These are phyloP conservation scores for Brassica juncea DNA, from an alignment of 345 rosid genomes.

Conservation along the genomic window DNA sequence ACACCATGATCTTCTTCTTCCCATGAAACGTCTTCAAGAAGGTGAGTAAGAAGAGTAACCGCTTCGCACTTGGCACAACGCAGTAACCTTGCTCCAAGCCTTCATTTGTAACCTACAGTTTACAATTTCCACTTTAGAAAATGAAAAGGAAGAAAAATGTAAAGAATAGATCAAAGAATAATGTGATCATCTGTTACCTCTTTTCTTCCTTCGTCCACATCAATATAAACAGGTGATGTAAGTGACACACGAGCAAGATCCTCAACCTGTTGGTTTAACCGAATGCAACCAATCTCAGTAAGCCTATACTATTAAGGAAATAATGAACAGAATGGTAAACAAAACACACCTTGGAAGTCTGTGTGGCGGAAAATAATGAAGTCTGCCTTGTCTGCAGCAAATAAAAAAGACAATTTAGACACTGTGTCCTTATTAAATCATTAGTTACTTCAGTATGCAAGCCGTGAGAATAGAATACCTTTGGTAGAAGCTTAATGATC, in stretches of 20 bases:
- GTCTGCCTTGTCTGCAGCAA: conserved; percentile 86
- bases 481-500: conserved; percentile 80
- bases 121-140: conserved; percentile 3
- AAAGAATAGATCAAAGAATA: background rate
- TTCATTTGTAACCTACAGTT: conserved; percentile 87
- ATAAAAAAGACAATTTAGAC: background rate
- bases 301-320: background rate
- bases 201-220: conserved; percentile 85
- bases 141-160: background rate
- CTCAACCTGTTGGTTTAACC: conserved; percentile 57
- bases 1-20: conserved; percentile 97
- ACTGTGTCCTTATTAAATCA: background rate
- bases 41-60: conserved; percentile 82
- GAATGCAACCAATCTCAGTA: background rate
- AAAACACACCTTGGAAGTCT: conserved; percentile 73
- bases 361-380: conserved; percentile 96
- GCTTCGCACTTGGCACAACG: conserved; percentile 76
- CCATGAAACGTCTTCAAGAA: conserved; percentile 74
- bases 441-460: background rate
- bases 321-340: background rate
- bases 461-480: conserved; percentile 48
- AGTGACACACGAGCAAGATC: conserved; percentile 95
- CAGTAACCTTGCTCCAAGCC: conserved; percentile 95
- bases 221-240: conserved; percentile 73
- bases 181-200: conserved; percentile 49